Evolutionary conservation across 768 basidiomycete genomes (phyloP).

Genomic region (Lactarius quietus): DNA sequence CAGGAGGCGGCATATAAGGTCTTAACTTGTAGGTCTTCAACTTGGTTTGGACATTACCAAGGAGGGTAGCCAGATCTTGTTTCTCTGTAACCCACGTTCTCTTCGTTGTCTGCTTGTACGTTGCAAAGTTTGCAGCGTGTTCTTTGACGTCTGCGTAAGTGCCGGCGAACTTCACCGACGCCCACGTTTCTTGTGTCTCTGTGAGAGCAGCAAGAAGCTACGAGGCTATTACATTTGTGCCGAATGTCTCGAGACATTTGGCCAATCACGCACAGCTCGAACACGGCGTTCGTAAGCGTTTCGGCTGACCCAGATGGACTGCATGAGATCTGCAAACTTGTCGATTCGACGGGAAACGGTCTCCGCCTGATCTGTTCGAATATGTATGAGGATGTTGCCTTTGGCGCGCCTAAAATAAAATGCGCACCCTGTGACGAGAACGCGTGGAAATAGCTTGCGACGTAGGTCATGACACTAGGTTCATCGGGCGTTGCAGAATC

Average conservation of each 20-base stretch:
- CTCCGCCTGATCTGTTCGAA: slow-evolving; percentile 80
- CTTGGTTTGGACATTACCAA: slow-evolving; percentile 93
- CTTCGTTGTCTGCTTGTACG: slow-evolving; percentile 84
- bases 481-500: slow-evolving; percentile 89
- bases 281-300: slow-evolving; percentile 94
- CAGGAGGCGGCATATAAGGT: slow-evolving; percentile 76
- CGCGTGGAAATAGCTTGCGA: slow-evolving; percentile 96
- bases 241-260: not conserved
- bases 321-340: slow-evolving; percentile 95
- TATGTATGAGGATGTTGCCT: not conserved
- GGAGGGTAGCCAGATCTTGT: slow-evolving; percentile 81
- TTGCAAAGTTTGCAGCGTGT: slow-evolving; percentile 65
- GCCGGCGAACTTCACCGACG: slow-evolving; percentile 57
- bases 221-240: slow-evolving; percentile 4
- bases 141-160: slow-evolving; percentile 81
- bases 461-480: slow-evolving; percentile 96
- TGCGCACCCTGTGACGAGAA: slow-evolving; percentile 91
- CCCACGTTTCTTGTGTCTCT: slow-evolving; percentile 69
- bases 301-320: slow-evolving; percentile 79
- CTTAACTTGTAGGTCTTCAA: slow-evolving; percentile 83
- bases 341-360: slow-evolving; percentile 91
- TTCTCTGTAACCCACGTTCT: slow-evolving; percentile 86
- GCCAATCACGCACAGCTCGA: slow-evolving; percentile 47
- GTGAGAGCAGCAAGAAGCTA: slow-evolving; percentile 67
- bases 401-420: not conserved